A percentile compares a stretch with the other conserved stretches of the same genome.
Evolutionary conservation across 306 rosid genomes (phyloP).

Genomic region (Begonia loranthoides): DNA sequence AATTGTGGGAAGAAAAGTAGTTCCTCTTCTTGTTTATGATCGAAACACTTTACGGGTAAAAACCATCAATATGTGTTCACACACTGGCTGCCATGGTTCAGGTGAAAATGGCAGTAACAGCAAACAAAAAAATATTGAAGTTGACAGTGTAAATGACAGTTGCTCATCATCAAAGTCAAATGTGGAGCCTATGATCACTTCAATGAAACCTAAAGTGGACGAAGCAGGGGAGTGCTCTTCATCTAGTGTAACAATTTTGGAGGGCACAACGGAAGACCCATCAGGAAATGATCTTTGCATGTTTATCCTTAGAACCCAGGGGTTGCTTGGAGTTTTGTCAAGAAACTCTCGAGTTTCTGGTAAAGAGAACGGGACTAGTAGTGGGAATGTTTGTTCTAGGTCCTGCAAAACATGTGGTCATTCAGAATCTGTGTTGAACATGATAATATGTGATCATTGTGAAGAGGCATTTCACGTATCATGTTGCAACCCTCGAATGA

Average conservation of each 20-base stretch:
- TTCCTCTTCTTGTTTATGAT: slow-evolving; percentile 15
- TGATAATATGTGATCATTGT: slow-evolving; percentile 87
- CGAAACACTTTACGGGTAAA: slow-evolving; percentile 13
- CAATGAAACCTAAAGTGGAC: slow-evolving; percentile 41
- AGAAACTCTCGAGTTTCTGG: slow-evolving; percentile 15
- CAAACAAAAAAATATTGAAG: slow-evolving; percentile 33
- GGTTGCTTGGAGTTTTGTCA: slow-evolving; percentile 29
- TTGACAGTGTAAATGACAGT: slow-evolving; percentile 60
- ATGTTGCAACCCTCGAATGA: slow-evolving; percentile 50
- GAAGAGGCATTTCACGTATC: slow-evolving; percentile 74
- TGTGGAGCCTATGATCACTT: slow-evolving; percentile 40
- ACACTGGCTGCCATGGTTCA: slow-evolving; percentile 12
- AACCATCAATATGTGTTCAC: slow-evolving; percentile 10
- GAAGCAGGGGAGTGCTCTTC: slow-evolving; percentile 81
- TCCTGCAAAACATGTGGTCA: slow-evolving; percentile 64
- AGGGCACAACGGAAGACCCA: slow-evolving; percentile 29
- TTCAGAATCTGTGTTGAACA: slow-evolving; percentile 31
- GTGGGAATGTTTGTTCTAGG: slow-evolving; percentile 24
- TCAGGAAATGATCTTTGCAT: slow-evolving; percentile 71
- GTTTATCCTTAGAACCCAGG: slow-evolving; percentile 50
- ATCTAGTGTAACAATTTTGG: slow-evolving; percentile 43
- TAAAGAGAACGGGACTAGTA: slow-evolving; percentile 22
- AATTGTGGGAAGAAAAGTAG: slow-evolving; percentile 15
- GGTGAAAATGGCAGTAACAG: slow-evolving; percentile 24
- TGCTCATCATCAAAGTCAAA: slow-evolving; percentile 87